A percentile compares a stretch with the other conserved stretches of the same genome.
phyloP scores from a whole-genome alignment of 2,329 filamentous ascomycete species.

The Paracoccidioides brasiliensis region DNA sequence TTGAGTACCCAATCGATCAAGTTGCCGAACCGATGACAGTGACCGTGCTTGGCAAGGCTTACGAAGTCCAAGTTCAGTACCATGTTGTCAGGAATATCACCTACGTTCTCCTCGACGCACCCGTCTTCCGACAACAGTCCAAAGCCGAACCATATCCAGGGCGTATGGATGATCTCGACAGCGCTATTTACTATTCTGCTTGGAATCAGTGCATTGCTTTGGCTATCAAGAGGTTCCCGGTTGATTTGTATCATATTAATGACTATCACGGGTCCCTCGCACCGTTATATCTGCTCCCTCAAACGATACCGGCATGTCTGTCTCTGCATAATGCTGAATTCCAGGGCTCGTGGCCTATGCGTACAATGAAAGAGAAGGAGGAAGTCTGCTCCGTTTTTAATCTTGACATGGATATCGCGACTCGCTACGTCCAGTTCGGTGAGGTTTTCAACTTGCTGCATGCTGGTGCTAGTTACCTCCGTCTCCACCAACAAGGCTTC shows the following conservation, averaged over 20 bases:
- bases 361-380: conserved; percentile 45
- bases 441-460: conserved; percentile 58
- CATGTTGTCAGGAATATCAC: conserved; percentile 53
- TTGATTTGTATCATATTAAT: conserved; percentile 55
- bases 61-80: conserved; percentile 51
- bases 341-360: conserved; percentile 56
- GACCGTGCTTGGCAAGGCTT: conserved; percentile 46
- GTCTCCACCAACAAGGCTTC: conserved; percentile 54
- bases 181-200: conserved; percentile 54
- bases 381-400: conserved; percentile 56
- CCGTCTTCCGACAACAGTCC: conserved; percentile 52
- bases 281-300: conserved; percentile 50
- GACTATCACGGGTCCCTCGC: conserved; percentile 52
- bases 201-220: conserved; percentile 60
- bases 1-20: conserved; percentile 50
- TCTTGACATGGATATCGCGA: conserved; percentile 42
- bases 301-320: conserved; percentile 48
- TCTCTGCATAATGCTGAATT: conserved; percentile 59
- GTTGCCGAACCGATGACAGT: conserved; percentile 49
- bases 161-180: conserved; percentile 57
- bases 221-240: conserved; percentile 47
- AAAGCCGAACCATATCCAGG: conserved; percentile 51
- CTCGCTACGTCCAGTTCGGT: conserved; percentile 53
- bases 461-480: conserved; percentile 52
- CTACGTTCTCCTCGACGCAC: conserved; percentile 53